phyloP scores from a whole-genome alignment of 495 filamentous ascomycete genomes.

The Daldinia loculata region DNA sequence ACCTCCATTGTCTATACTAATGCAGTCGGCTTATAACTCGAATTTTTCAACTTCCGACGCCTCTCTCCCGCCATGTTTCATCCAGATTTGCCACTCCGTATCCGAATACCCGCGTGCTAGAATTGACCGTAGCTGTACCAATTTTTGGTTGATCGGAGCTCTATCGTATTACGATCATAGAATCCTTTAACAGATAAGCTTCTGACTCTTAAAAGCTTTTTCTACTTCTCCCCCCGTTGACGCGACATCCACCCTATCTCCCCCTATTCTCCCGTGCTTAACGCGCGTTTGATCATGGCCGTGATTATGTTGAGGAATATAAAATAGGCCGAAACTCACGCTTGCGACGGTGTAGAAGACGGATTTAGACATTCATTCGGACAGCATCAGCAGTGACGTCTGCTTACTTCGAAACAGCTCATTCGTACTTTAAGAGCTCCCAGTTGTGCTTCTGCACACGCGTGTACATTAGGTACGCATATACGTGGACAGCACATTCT shows the following conservation, averaged over 20 bases:
- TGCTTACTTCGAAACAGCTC: background rate
- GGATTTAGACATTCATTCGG: background rate
- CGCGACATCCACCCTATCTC: slow-evolving; percentile 22
- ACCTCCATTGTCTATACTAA: background rate
- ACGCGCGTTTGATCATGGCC: slow-evolving; percentile 19
- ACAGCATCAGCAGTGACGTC: background rate
- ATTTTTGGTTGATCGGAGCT: background rate
- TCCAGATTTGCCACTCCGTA: background rate
- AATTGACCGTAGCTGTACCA: background rate
- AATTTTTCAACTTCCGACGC: background rate
- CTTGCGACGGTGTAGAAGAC: background rate
- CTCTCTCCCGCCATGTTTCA: background rate
- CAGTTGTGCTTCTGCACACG: background rate
- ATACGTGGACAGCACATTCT: background rate
- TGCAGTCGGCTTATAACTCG: background rate
- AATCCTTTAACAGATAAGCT: slow-evolving; percentile 9
- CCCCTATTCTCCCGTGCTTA: background rate
- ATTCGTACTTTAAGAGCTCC: background rate
- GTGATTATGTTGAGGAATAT: slow-evolving; percentile 29
- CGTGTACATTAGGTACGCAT: slow-evolving; percentile 3
- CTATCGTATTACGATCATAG: background rate
- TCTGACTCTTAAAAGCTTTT: slow-evolving; percentile 32
- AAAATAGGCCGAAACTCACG: slow-evolving; percentile 3
- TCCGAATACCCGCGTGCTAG: background rate
- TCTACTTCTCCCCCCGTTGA: slow-evolving; percentile 32